Percentiles rank a stretch among this genome's conserved stretches.
Conservation (phyloP, 164 flowering plant species). For the Tetrastigma voinierianum region DNA sequence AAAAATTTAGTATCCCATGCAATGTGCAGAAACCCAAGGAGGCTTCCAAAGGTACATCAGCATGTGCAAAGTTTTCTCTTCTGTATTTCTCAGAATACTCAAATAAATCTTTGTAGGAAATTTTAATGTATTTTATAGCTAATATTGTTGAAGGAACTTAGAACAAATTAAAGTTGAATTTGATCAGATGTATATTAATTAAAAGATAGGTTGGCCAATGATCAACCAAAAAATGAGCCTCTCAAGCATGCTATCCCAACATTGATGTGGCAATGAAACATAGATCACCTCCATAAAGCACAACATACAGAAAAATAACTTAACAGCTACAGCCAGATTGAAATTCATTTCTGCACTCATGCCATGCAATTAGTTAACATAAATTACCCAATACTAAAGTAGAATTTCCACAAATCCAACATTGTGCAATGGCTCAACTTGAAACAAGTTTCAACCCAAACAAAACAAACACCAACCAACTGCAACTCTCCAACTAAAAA, state of each 20-base stretch:
- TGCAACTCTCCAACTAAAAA: not conserved
- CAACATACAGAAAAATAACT: not conserved
- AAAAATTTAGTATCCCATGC: not conserved
- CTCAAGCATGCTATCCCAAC: no score
- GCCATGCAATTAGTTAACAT: not conserved
- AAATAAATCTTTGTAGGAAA: not conserved
- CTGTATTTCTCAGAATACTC: not conserved
- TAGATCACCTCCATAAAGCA: not conserved
- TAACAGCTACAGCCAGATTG: not conserved
- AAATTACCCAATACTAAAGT: not conserved
- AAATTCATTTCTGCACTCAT: not conserved
- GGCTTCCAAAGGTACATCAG: not conserved
- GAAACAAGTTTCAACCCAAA: not conserved
- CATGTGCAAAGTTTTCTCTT: not conserved
- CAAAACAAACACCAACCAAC: not conserved
- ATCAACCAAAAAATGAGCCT: no score
- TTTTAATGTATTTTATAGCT: not conserved
- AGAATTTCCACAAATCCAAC: no score
- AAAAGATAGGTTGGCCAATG: no score
- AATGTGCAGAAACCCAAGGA: not conserved
- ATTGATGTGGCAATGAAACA: not conserved
- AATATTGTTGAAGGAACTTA: no score
- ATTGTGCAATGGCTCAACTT: not conserved
- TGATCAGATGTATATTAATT: no score
- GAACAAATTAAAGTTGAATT: no score